Evolutionary conservation across 371 early-diverging fungal genomes (phyloP).

Genomic region (Actinomortierella ambigua): DNA sequence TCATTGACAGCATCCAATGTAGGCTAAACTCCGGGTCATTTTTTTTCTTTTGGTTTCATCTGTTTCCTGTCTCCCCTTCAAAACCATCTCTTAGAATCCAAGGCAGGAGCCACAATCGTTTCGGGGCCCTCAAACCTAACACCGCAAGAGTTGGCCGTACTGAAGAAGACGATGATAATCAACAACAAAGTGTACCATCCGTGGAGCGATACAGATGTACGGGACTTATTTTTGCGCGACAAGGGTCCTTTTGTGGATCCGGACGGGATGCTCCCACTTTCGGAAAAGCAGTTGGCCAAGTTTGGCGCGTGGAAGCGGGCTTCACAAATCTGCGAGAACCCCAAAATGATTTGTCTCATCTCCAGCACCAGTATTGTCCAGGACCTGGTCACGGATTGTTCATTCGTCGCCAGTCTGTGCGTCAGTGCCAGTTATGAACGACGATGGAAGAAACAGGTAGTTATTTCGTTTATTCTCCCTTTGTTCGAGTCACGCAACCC

Average conservation of each 20-base stretch:
- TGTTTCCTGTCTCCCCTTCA: too few species aligned
- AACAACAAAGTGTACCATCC: constrained; percentile 43
- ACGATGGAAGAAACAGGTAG: constrained; percentile 72
- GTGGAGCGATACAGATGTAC: constrained; percentile 41
- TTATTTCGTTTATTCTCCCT: neutral
- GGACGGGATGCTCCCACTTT: constrained; percentile 79
- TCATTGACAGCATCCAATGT: too few species aligned
- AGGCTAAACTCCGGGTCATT: too few species aligned
- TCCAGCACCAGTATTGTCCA: constrained; percentile 65
- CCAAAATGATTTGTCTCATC: constrained; percentile 67
- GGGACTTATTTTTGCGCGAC: constrained; percentile 31
- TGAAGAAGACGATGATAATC: constrained; percentile 42
- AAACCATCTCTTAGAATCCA: neutral
- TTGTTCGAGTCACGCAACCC: neutral
- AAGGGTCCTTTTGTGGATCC: constrained; percentile 54
- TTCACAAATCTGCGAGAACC: constrained; percentile 68
- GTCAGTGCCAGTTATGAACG: constrained; percentile 87
- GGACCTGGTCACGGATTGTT: constrained; percentile 93
- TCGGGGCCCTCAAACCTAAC: constrained; percentile 40
- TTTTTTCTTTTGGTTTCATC: too few species aligned
- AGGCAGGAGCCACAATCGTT: constrained; percentile 22
- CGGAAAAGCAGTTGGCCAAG: constrained; percentile 71
- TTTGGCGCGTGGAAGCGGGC: constrained; percentile 88
- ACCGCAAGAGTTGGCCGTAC: constrained; percentile 32
- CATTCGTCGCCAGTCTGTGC: constrained; percentile 91